Base-by-base conservation (phyloP, 192 early-diverging fungal species). In the Coemansia sp. region DNA sequence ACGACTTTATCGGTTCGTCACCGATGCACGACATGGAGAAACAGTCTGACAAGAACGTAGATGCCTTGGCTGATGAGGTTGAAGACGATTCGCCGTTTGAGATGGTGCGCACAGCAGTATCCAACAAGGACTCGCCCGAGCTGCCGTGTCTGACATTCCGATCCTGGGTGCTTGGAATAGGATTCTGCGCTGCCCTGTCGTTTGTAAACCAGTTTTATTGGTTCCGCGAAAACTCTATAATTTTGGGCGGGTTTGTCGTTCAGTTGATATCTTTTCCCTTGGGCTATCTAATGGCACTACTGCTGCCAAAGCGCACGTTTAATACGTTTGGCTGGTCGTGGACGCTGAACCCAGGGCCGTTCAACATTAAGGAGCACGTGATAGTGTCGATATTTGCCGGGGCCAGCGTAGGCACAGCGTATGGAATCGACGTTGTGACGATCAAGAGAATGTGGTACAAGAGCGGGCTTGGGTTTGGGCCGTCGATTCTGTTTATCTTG, bases 341-440 rank as follows among this genome's bases (percentile, higher is more conserved):
- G 79, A 55, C 79, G n/a, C 83, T 93, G 32, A 95, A 95, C 61
- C 89, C 90, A 0, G 94, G 93, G 0, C 93, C 89, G 10, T 95
- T 94, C 83, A 87, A 83, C 63, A 87, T 93, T 63, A 97, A 97
- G 69, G 94, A 94, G 63, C 91, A 94, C 66, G 92, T 89, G 2
- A 81, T 96, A n/a, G 89, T 93, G 27, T 86, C 86, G 15, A 84
- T 94, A 52, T 88, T 93, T 71, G 88, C 88, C 41, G 87, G 86
- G 27, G 84, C 88, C 17, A 87, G 86, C 29, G 88, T 84, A 9
- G 86, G 86, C 35, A 88, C 88, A n/a, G 83, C 87, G 48, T 90
- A 91, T 69, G 89, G 89, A 2, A 88, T 89, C 58, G 90, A 92
- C 69, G 86, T 90, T 17, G 85, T 92, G 43, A 86, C 86, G 0